These are phyloP conservation scores for Colletotrichum costaricense DNA, from an alignment of 2,329 filamentous ascomycete genomes.

Conservation along the genomic window DNA sequence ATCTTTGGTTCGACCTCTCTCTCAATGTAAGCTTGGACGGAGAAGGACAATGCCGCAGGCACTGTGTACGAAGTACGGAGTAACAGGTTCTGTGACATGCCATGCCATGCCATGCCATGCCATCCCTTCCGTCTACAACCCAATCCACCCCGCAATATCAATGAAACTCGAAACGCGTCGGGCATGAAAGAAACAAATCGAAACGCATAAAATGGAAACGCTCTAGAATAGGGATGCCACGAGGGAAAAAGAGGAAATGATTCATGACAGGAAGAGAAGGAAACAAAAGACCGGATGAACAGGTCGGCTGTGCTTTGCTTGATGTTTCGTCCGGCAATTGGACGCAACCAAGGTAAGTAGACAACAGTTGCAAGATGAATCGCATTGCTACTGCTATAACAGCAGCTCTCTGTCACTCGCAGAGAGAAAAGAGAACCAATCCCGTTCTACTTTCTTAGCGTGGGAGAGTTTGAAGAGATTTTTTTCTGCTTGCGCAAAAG, in stretches of 20 bases:
- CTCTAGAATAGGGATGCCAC: neutral
- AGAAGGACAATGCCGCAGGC: no score
- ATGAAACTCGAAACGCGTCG: slow-evolving; percentile 13
- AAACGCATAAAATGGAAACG: slow-evolving; percentile 1
- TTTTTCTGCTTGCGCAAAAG: neutral
- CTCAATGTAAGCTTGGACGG: no score
- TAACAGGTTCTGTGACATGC: neutral
- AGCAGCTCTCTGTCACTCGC: neutral
- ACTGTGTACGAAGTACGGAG: neutral
- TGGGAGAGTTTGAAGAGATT: neutral
- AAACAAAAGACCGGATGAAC: slow-evolving; percentile 5
- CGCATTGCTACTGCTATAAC: neutral
- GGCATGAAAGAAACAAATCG: neutral
- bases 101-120: neutral
- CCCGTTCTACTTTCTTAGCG: neutral
- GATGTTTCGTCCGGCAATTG: neutral
- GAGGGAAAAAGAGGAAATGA: neutral
- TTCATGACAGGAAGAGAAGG: neutral
- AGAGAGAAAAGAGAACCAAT: no score
- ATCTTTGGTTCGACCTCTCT: no score
- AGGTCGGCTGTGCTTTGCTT: neutral
- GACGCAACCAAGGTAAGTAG: neutral
- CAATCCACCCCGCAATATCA: neutral
- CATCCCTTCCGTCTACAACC: neutral
- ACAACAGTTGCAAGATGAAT: neutral